Conservation (phyloP, 2,329 filamentous ascomycete species). For the Pestalotiopsis sp. region DNA sequence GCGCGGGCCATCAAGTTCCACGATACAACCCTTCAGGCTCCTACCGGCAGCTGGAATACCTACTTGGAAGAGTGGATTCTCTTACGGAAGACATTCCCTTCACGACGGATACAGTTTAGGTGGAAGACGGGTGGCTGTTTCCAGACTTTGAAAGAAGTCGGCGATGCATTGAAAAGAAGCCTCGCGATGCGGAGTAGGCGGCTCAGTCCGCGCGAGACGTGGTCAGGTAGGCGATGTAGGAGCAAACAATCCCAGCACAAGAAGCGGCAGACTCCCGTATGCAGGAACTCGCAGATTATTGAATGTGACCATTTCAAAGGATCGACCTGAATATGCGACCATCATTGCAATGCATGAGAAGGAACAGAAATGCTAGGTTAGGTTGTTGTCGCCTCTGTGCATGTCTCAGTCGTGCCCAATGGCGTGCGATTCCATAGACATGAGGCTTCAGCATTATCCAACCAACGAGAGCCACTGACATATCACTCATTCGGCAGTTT, state of each 20-base stretch:
- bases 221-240: not conserved
- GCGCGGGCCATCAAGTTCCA: slow-evolving; percentile 64
- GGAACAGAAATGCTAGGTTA: not conserved
- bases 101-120: not conserved
- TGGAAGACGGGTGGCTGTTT: not conserved
- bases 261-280: not conserved
- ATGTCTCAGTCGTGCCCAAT: not conserved
- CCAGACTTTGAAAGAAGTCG: not conserved
- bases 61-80: slow-evolving; percentile 65
- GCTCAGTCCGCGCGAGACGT: not conserved
- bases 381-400: not conserved
- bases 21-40: slow-evolving; percentile 65
- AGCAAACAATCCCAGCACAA: not conserved
- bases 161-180: not conserved
- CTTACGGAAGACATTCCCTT: not conserved
- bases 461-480: not conserved
- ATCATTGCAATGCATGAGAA: not conserved
- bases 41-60: slow-evolving; percentile 69
- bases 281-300: not conserved
- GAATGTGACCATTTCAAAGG: not conserved
- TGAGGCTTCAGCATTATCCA: not conserved
- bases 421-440: not conserved
- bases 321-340: no score
- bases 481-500: not conserved
- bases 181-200: not conserved